Evolutionary conservation across 495 filamentous ascomycete genomes (phyloP), one percentile per base, ranked within the genome.

Genomic region (Parathielavia appendiculata): DNA sequence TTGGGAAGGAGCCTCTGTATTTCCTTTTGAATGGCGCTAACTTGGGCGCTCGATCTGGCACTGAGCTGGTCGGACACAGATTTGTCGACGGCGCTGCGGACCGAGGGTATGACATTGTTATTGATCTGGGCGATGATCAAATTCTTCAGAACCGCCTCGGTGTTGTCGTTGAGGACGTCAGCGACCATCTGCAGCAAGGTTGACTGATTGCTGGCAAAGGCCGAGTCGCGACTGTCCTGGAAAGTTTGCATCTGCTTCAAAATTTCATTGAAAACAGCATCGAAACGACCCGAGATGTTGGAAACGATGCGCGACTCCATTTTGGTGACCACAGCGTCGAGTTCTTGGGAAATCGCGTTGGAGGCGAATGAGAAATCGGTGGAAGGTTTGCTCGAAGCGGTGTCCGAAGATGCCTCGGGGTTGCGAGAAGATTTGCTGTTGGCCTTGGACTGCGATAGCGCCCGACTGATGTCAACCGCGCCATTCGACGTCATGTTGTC

Each of bases 91-190:
- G 71, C 65, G 39, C 69, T 65, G 26, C 77, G 69, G 6, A 86
- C 66, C 51, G 63, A 64, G 4, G 87, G 85, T 45, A 88, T 70
- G 46, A 91, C 86, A 17, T 75, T 77, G 38, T 79, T 72, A 63
- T 86, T 77, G 60, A 92, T 89, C 67, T 82, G 84, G 43, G 75
- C 72, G 26, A 76, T 79, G 51, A 96, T 82, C 56, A 95, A 86
- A 30, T 81, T 81, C 26, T 81, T 74, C 35, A 96, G 78, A 23
- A 86, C 87, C 63, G 86, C 81, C 69, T 97, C 91, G 32, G 95
- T 89, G 60, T 97, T 97, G 46, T 93, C 86, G 19, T 90, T 88
- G 19, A 99, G 77, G 13, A 93, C 92, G 51, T 81, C 85, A 1
- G 91, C 93, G 10, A 99, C 89, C 44, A 96, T 78, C 20, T 90